Conservation (phyloP, 164 flowering plant species). For the Macadamia integrifolia region DNA sequence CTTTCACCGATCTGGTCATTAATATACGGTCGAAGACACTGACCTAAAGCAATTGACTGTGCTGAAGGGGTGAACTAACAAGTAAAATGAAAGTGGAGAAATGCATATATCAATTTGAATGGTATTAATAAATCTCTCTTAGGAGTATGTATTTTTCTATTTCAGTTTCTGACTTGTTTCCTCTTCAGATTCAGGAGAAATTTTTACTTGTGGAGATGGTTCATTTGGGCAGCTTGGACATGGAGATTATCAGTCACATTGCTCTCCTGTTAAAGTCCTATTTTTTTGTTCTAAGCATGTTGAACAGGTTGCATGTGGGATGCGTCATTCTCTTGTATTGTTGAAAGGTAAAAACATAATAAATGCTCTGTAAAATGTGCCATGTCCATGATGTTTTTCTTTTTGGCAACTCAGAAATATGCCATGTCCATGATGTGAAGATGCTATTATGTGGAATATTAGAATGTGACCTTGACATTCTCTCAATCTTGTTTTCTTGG, state of each 20-base stretch:
- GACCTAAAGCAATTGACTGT: too few relatives aligned
- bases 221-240: constrained; percentile 99
- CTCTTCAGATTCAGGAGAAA: constrained; percentile 44
- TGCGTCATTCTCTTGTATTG: constrained; percentile 85
- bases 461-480: neutral
- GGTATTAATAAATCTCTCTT: neutral
- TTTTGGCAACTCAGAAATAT: too few relatives aligned
- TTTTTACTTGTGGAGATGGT: constrained; percentile 95
- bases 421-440: neutral
- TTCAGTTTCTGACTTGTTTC: neutral
- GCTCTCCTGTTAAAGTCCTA: constrained; percentile 46
- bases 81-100: too few relatives aligned
- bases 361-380: neutral
- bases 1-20: too few relatives aligned
- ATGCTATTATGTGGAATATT: neutral
- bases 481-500: neutral
- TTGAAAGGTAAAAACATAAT: constrained; percentile 41
- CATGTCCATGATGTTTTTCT: neutral
- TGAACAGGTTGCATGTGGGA: constrained; percentile 71
- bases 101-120: too few relatives aligned
- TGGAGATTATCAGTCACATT: constrained; percentile 56
- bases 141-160: neutral
- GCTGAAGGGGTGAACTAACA: too few relatives aligned
- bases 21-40: too few relatives aligned
- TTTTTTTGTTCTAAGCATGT: constrained; percentile 47